These are phyloP conservation scores for Aspergillus thermomutatus DNA, from an alignment of 2,329 filamentous ascomycete species.

Conservation along the genomic window DNA sequence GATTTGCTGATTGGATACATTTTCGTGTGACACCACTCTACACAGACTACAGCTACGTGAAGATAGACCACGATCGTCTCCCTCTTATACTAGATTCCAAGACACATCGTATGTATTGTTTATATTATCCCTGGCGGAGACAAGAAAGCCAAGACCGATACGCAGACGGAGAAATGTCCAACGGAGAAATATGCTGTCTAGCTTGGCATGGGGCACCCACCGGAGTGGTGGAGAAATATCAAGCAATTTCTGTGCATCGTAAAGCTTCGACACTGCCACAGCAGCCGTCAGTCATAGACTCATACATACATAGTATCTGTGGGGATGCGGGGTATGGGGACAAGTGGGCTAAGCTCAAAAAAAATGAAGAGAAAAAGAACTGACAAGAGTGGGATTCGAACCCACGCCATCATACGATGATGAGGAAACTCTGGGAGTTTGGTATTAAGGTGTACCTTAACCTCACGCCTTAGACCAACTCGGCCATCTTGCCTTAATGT, in stretches of 20 bases:
- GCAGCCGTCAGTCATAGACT: neutral
- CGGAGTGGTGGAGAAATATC: neutral
- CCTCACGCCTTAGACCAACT: conserved; percentile 36
- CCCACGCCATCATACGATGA: neutral
- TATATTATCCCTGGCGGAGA: neutral
- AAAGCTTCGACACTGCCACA: too few species aligned
- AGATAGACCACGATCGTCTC: neutral
- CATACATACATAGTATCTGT: too few species aligned
- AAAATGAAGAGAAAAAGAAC: neutral
- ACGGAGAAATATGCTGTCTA: neutral
- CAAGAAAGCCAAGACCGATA: neutral
- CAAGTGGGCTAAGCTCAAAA: neutral
- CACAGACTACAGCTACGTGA: too few species aligned
- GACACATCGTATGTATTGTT: neutral
- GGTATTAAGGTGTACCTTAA: conserved; percentile 21
- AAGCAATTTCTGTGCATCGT: too few species aligned
- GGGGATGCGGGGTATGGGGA: too few species aligned
- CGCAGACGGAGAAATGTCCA: neutral
- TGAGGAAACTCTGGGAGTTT: neutral
- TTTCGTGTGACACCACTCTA: neutral
- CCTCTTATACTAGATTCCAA: neutral
- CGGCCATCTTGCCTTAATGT: conserved; percentile 30
- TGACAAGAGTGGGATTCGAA: neutral
- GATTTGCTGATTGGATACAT: neutral
- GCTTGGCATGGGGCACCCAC: neutral